phyloP scores from a whole-genome alignment of 2,329 filamentous ascomycete species.

The Phaeomoniella chlamydospora region DNA sequence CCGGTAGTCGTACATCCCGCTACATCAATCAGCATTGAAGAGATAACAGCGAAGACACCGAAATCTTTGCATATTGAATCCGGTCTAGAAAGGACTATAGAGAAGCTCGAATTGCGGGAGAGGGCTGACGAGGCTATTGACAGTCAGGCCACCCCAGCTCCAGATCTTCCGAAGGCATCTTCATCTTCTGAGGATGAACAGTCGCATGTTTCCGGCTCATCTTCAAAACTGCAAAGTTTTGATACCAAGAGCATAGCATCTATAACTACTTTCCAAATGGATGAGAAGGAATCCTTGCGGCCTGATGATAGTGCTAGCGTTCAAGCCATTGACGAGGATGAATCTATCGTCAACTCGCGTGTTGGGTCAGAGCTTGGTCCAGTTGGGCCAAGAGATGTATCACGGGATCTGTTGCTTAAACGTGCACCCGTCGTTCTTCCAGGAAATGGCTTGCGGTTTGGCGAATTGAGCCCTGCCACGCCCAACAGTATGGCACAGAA shows the following conservation, averaged over 20 bases:
- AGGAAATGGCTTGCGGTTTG: slow-evolving; percentile 2
- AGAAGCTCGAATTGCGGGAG: not conserved
- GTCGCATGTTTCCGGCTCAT: slow-evolving; percentile 40
- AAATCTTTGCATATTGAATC: slow-evolving; percentile 2
- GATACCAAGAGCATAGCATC: slow-evolving; percentile 93
- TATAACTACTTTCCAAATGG: slow-evolving; percentile 85
- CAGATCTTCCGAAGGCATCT: not conserved
- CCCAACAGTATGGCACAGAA: not conserved
- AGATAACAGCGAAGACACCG: slow-evolving; percentile 10
- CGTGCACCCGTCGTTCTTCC: slow-evolving; percentile 12
- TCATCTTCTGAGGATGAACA: slow-evolving; percentile 24
- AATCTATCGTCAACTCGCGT: slow-evolving; percentile 37
- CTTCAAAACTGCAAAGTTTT: slow-evolving; percentile 74
- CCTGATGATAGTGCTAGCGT: slow-evolving; percentile 94
- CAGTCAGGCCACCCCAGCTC: not conserved
- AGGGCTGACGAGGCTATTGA: no score
- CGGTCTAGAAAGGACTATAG: not conserved
- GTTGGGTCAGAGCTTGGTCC: slow-evolving; percentile 55
- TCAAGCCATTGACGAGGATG: slow-evolving; percentile 80
- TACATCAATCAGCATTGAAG: slow-evolving; percentile 13
- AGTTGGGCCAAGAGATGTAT: slow-evolving; percentile 49
- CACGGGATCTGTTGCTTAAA: slow-evolving; percentile 23
- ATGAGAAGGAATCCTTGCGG: slow-evolving; percentile 88
- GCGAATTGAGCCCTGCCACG: not conserved
- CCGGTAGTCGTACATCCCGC: not conserved